Evolutionary conservation across 495 filamentous ascomycete genomes (phyloP).

Genomic region (Hypoxylon trugodes): DNA sequence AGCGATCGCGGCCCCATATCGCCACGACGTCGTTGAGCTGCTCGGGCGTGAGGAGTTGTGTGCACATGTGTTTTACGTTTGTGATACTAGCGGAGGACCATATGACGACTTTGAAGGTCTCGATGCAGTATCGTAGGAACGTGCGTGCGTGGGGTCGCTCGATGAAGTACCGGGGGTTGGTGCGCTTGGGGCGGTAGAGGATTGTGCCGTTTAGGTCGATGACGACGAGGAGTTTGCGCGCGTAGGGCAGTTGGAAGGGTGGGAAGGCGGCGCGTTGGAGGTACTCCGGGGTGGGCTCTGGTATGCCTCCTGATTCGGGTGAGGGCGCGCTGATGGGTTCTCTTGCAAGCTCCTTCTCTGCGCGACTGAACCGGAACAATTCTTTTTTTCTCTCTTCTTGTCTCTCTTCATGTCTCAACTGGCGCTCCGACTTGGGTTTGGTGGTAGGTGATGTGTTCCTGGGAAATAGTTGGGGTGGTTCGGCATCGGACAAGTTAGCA

Average conservation of each 20-base stretch:
- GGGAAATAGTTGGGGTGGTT: background rate
- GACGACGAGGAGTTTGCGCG: conserved; percentile 72
- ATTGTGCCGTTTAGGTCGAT: conserved; percentile 95
- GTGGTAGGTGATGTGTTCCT: too few relatives aligned
- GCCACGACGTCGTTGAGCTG: conserved; percentile 64
- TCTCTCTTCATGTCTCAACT: too few relatives aligned
- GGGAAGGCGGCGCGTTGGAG: conserved; percentile 40
- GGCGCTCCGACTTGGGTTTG: too few relatives aligned
- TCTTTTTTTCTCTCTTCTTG: background rate
- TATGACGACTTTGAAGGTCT: conserved; percentile 78
- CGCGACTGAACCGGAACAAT: background rate
- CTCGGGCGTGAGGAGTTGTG: conserved; percentile 56
- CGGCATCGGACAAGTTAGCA: too few relatives aligned
- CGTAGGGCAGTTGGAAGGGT: conserved; percentile 28
- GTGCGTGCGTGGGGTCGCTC: conserved; percentile 66
- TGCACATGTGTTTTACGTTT: conserved; percentile 73
- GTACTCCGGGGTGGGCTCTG: conserved; percentile 54
- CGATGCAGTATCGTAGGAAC: conserved; percentile 74
- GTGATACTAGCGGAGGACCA: conserved; percentile 84
- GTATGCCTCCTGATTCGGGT: conserved; percentile 58
- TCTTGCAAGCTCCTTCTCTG: background rate
- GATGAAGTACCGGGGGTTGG: conserved; percentile 59
- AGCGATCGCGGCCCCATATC: conserved; percentile 81
- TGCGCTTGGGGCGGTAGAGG: conserved; percentile 68
- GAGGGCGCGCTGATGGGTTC: conserved; percentile 48